phyloP scores from a whole-genome alignment of 805 yeast species.

The Sugiyamaella floridensis region DNA sequence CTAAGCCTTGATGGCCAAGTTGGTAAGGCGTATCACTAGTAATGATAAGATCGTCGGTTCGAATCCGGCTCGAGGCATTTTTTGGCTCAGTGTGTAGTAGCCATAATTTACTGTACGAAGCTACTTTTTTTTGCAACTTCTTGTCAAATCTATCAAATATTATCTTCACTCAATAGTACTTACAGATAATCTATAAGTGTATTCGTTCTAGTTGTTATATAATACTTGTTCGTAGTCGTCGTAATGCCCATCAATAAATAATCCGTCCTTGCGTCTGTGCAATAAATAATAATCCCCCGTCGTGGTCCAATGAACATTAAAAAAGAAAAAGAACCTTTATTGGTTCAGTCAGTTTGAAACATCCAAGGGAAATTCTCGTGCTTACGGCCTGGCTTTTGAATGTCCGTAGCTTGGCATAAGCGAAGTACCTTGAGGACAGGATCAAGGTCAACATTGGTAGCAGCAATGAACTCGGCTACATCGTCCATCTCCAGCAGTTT shows the following conservation, averaged over 20 bases:
- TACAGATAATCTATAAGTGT: too few relatives aligned
- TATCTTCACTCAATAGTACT: too few relatives aligned
- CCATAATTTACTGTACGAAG: too few relatives aligned
- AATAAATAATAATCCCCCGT: too few relatives aligned
- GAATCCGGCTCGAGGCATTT: conserved; percentile 62
- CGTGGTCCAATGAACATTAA: too few relatives aligned
- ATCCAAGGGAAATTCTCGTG: conserved; percentile 8
- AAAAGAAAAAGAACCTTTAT: too few relatives aligned
- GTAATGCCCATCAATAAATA: too few relatives aligned
- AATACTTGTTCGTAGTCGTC: too few relatives aligned
- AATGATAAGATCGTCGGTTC: conserved; percentile 82
- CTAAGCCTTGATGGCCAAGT: conserved; percentile 55
- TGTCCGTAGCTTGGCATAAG: conserved; percentile 8
- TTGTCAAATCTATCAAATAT: too few relatives aligned
- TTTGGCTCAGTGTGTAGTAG: conserved; percentile 19
- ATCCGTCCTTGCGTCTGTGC: too few relatives aligned
- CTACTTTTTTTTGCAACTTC: not conserved
- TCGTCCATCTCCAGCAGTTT: not conserved
- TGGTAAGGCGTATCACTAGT: conserved; percentile 89
- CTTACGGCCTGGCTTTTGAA: conserved; percentile 6
- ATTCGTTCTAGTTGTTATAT: too few relatives aligned
- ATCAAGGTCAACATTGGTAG: not conserved
- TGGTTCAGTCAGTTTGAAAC: not conserved
- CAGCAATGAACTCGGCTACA: not conserved
- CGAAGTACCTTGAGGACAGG: conserved; percentile 3